These are phyloP conservation scores for Oxyria digyna DNA, from an alignment of 148 eudicot species.

Conservation along the genomic window DNA sequence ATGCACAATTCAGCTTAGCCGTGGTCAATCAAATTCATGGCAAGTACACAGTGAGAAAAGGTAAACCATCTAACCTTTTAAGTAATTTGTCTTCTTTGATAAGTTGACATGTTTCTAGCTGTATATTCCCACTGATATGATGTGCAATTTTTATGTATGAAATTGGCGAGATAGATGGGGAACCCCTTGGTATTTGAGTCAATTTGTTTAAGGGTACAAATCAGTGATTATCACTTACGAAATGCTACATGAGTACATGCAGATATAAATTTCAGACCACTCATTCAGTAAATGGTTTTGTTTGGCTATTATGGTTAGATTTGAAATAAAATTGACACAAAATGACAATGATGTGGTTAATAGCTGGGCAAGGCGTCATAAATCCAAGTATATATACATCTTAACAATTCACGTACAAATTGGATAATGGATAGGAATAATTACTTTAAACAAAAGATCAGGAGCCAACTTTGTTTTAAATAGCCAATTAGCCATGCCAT, in stretches of 20 bases:
- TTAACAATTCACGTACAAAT: neutral
- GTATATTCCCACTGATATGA: neutral
- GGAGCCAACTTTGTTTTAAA: neutral
- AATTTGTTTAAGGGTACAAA: neutral
- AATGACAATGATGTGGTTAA: neutral
- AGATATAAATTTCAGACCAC: neutral
- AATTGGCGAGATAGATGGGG: neutral
- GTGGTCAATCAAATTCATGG: slow-evolving; percentile 31
- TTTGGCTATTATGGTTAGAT: neutral
- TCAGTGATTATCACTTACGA: neutral
- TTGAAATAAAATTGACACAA: neutral
- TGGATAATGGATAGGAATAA: neutral
- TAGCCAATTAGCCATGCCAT: neutral
- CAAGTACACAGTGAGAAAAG: slow-evolving; percentile 39
- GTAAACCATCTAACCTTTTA: slow-evolving; percentile 12
- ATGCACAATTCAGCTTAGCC: slow-evolving; percentile 42
- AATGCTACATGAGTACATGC: neutral
- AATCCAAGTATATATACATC: neutral
- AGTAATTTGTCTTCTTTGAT: neutral
- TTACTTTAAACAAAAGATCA: neutral
- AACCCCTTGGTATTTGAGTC: neutral
- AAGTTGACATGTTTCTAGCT: neutral
- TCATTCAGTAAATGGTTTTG: neutral
- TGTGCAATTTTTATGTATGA: neutral
- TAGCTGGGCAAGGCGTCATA: neutral